These are phyloP conservation scores for Tripidium arundinaceum DNA, from an alignment of 202 grass and related monocot species.

Conservation along the genomic window DNA sequence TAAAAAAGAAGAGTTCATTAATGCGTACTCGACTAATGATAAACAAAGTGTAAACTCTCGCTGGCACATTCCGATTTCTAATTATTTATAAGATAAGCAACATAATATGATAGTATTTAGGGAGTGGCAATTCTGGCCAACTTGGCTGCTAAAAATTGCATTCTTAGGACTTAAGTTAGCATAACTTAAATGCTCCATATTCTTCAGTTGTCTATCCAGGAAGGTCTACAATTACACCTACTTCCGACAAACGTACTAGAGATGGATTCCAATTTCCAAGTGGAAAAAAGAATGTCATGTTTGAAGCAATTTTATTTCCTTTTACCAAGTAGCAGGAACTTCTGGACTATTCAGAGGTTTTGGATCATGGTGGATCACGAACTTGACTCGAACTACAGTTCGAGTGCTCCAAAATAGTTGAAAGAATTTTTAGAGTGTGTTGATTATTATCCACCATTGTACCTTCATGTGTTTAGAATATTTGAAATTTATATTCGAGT, in stretches of 20 bases:
- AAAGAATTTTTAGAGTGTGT: no score
- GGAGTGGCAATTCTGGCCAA: neutral
- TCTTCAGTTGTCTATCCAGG: neutral
- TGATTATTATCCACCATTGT: no score
- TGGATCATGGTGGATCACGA: neutral
- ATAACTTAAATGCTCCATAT: neutral
- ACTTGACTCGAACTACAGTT: neutral
- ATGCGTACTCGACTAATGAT: neutral
- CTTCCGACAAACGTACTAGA: neutral
- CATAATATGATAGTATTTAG: neutral
- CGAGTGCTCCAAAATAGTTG: neutral
- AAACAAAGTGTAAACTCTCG: neutral
- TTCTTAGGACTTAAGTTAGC: neutral
- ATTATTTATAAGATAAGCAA: neutral
- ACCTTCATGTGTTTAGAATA: neutral
- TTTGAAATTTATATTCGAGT: constrained; percentile 21
- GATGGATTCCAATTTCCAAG: neutral
- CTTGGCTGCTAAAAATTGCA: neutral
- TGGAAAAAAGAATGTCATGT: neutral
- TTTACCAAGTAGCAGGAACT: neutral
- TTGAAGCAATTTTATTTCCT: neutral
- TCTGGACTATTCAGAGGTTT: neutral
- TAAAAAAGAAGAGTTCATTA: neutral
- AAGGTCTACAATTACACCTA: neutral
- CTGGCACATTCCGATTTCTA: neutral